A percentile compares a stretch with the other conserved stretches of the same genome.
Evolutionary conservation across 148 eudicot species (phyloP).

Genomic region (Vaccinium corymbosum): DNA sequence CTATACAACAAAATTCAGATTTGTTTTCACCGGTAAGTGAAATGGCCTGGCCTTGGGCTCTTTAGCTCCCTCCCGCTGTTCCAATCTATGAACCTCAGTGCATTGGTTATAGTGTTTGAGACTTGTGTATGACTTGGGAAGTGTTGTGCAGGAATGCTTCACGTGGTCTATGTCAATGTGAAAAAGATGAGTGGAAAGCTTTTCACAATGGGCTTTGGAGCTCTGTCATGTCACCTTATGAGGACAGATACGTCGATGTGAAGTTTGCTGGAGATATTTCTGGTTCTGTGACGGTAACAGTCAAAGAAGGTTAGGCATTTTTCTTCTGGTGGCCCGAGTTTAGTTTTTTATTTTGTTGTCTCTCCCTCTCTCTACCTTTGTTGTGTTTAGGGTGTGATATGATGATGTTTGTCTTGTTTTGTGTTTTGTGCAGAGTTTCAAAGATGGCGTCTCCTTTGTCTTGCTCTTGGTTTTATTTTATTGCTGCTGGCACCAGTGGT

Average conservation of each 20-base stretch:
- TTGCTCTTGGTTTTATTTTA: slow-evolving; percentile 56
- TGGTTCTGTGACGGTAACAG: slow-evolving; percentile 65
- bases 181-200: slow-evolving; percentile 67
- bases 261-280: slow-evolving; percentile 63
- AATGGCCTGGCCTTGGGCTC: neutral
- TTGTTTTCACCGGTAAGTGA: slow-evolving; percentile 74
- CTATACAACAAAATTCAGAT: slow-evolving; percentile 65
- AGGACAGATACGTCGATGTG: slow-evolving; percentile 71
- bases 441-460: slow-evolving; percentile 73
- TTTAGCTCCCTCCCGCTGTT: neutral
- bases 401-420: neutral
- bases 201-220: slow-evolving; percentile 70
- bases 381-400: neutral
- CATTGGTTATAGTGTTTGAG: neutral
- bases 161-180: slow-evolving; percentile 71
- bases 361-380: neutral
- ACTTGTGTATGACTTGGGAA: neutral
- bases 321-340: neutral
- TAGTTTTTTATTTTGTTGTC: neutral
- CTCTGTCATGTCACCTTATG: slow-evolving; percentile 75
- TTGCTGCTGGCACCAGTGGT: slow-evolving; percentile 79
- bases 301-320: slow-evolving; percentile 58
- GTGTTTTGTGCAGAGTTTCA: slow-evolving; percentile 61
- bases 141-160: slow-evolving; percentile 67
- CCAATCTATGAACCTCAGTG: neutral